Evolutionary conservation across 1,284 basidiomycete species (phyloP).

Genomic region (Flammula alnicola): DNA sequence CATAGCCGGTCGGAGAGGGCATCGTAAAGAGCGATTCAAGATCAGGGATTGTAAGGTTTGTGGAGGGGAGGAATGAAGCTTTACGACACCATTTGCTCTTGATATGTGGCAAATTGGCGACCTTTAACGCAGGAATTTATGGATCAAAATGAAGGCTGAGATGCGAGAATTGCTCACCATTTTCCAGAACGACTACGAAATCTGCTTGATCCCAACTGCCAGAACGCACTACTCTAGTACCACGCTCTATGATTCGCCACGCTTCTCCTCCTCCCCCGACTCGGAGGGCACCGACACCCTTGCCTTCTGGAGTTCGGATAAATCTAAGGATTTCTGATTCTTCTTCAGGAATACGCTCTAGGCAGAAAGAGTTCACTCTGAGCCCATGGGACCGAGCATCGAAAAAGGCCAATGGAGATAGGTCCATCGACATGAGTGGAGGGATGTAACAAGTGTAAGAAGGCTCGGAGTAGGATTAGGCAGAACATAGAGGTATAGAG

Average conservation of each 20-base stretch:
- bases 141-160: background rate
- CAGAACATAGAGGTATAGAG: slow-evolving; percentile 57
- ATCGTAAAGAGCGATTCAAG: slow-evolving; percentile 67
- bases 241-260: slow-evolving; percentile 57
- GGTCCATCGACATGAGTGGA: slow-evolving; percentile 59
- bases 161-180: slow-evolving; percentile 42
- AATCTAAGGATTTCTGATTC: slow-evolving; percentile 60
- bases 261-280: slow-evolving; percentile 58
- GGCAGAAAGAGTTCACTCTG: slow-evolving; percentile 40
- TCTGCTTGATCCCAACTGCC: slow-evolving; percentile 59
- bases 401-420: slow-evolving; percentile 63
- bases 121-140: slow-evolving; percentile 23
- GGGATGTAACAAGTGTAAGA: slow-evolving; percentile 65
- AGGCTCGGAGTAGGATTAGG: slow-evolving; percentile 48
- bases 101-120: slow-evolving; percentile 55
- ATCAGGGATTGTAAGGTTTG: slow-evolving; percentile 53
- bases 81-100: slow-evolving; percentile 44
- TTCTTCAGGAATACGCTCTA: slow-evolving; percentile 48
- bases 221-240: slow-evolving; percentile 47
- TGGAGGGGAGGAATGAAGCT: slow-evolving; percentile 52
- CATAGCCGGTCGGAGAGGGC: slow-evolving; percentile 52
- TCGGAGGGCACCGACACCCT: slow-evolving; percentile 69
- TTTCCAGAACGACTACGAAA: slow-evolving; percentile 67
- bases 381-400: slow-evolving; percentile 61
- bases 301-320: slow-evolving; percentile 76